phyloP scores from a whole-genome alignment of 768 basidiomycete genomes.

The Boletus vermiculosoides region DNA sequence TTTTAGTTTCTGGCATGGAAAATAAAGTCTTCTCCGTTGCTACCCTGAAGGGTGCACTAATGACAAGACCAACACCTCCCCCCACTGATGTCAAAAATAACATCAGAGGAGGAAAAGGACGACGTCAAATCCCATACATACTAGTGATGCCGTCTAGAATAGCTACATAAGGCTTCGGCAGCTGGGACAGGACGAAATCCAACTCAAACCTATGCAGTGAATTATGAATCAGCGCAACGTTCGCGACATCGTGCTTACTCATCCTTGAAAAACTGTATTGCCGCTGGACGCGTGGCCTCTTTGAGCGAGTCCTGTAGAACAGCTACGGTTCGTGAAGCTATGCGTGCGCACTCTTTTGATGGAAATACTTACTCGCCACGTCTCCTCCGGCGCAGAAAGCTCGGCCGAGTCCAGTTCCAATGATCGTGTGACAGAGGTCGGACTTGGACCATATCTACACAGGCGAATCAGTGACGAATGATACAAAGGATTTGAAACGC shows the following conservation, averaged over 20 bases:
- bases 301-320: constrained; percentile 53
- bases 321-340: constrained; percentile 37
- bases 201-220: constrained; percentile 63
- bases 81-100: constrained; percentile 62
- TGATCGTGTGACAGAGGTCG: constrained; percentile 66
- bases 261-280: constrained; percentile 86
- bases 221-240: constrained; percentile 8
- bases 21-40: constrained; percentile 91
- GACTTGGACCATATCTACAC: constrained; percentile 72
- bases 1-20: constrained; percentile 97
- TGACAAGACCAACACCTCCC: constrained; percentile 87
- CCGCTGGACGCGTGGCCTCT: constrained; percentile 52
- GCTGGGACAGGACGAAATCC: constrained; percentile 66
- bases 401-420: constrained; percentile 66
- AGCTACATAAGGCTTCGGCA: constrained; percentile 87
- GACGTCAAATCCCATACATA: constrained; percentile 39
- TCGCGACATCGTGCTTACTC: constrained; percentile 57
- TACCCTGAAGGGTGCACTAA: constrained; percentile 84
- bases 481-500: neutral
- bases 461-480: constrained; percentile 7
- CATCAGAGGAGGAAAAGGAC: constrained; percentile 1
- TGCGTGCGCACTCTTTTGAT: neutral
- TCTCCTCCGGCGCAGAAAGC: constrained; percentile 97
- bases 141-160: constrained; percentile 91
- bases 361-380: constrained; percentile 66